phyloP scores from a whole-genome alignment of 345 rosid species.

The Populus ilicifolia region DNA sequence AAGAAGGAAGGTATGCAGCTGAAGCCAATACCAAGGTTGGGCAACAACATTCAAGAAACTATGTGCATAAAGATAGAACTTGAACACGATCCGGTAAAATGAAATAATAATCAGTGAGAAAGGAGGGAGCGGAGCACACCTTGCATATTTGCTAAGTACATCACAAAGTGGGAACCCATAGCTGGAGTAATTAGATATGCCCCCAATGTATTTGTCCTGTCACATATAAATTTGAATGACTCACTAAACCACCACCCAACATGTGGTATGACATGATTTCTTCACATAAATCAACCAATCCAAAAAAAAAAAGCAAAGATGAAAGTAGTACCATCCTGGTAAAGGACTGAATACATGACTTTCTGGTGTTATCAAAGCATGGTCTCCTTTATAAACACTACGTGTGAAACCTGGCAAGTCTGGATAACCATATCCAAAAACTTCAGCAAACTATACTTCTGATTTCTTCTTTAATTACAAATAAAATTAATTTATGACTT shows the following conservation, averaged over 20 bases:
- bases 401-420: slow-evolving; percentile 92
- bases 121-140: slow-evolving; percentile 39
- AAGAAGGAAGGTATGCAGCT: not conserved
- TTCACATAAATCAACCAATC: not conserved
- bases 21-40: not conserved
- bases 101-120: not conserved
- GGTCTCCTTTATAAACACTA: slow-evolving; percentile 72
- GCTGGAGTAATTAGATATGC: slow-evolving; percentile 85
- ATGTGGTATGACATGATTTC: not conserved
- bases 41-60: not conserved
- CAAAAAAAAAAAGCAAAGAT: not conserved
- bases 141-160: slow-evolving; percentile 87
- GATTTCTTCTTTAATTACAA: not conserved
- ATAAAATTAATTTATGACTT: not conserved
- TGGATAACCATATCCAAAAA: slow-evolving; percentile 20
- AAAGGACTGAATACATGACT: slow-evolving; percentile 90
- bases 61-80: not conserved
- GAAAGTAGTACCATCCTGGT: slow-evolving; percentile 63
- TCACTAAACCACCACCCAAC: slow-evolving; percentile 15
- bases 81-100: not conserved
- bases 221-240: slow-evolving; percentile 28
- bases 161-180: slow-evolving; percentile 86
- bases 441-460: not conserved
- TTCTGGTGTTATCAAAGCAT: slow-evolving; percentile 86
- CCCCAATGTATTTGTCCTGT: slow-evolving; percentile 75